Evolutionary conservation across 352 stramenopile genomes (phyloP).

Genomic region (Elongisporangium anandrum): DNA sequence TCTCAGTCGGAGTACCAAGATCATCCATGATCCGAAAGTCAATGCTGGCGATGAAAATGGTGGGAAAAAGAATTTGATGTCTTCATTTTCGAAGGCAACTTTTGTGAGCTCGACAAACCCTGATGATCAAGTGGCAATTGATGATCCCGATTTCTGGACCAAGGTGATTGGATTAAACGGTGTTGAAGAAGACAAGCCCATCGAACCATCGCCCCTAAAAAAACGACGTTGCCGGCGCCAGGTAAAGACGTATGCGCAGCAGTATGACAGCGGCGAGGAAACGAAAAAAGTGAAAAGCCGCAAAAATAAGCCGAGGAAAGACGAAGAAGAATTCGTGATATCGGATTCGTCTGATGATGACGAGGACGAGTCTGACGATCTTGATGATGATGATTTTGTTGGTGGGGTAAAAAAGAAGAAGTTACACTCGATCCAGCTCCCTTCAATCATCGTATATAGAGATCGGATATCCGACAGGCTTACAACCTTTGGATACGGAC

Average conservation of each 20-base stretch:
- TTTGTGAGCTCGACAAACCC: slow-evolving; percentile 88
- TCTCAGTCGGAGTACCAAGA: slow-evolving; percentile 87
- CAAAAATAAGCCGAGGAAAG: slow-evolving; percentile 29
- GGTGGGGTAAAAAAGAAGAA: slow-evolving; percentile 16
- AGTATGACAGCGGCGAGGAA: slow-evolving; percentile 60
- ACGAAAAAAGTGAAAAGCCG: slow-evolving; percentile 8
- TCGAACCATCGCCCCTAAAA: slow-evolving; percentile 68
- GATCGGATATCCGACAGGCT: slow-evolving; percentile 49
- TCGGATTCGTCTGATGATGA: slow-evolving; percentile 39
- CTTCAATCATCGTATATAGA: slow-evolving; percentile 33
- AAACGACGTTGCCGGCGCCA: slow-evolving; percentile 64
- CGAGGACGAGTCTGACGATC: slow-evolving; percentile 52
- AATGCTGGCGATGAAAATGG: slow-evolving; percentile 27
- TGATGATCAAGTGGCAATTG: slow-evolving; percentile 85
- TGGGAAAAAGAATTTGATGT: slow-evolving; percentile 73
- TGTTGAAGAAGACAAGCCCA: slow-evolving; percentile 51
- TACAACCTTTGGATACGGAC: slow-evolving; percentile 70
- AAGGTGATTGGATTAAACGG: slow-evolving; percentile 89
- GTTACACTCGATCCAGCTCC: slow-evolving; percentile 16
- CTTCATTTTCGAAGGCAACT: slow-evolving; percentile 91
- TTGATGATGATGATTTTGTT: slow-evolving; percentile 40
- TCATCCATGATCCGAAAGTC: slow-evolving; percentile 80
- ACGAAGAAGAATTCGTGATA: slow-evolving; percentile 74
- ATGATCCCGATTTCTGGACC: slow-evolving; percentile 94
- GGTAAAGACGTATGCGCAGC: slow-evolving; percentile 71